These are phyloP conservation scores for Hemerocallis citrina DNA, from an alignment of 106 monocot genomes.

Conservation along the genomic window DNA sequence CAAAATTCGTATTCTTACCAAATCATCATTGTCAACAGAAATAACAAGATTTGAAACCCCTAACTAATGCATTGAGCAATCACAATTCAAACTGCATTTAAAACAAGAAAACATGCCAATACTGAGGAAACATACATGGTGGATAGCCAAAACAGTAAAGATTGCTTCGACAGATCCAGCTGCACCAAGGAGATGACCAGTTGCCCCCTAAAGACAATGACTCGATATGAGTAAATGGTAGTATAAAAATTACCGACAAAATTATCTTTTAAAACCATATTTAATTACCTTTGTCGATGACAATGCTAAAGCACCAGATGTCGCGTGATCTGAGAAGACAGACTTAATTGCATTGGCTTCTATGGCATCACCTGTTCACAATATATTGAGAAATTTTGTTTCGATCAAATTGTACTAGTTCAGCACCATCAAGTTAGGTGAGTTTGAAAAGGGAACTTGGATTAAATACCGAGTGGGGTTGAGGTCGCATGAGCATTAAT, in stretches of 20 bases:
- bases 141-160: constrained; percentile 70
- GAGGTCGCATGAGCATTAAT: constrained; percentile 99
- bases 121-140: constrained; percentile 46
- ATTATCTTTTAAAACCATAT: neutral
- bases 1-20: too few species aligned
- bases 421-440: neutral
- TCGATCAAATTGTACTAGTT: neutral
- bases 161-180: constrained; percentile 99
- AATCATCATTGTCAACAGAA: too few species aligned
- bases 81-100: too few species aligned
- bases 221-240: neutral
- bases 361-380: constrained; percentile 65
- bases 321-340: constrained; percentile 81
- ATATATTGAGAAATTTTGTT: neutral
- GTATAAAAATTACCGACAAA: neutral
- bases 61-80: too few species aligned
- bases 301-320: constrained; percentile 66
- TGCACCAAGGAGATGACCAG: constrained; percentile 95
- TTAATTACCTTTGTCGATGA: constrained; percentile 86
- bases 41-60: too few species aligned
- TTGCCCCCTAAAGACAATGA: constrained; percentile 60
- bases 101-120: neutral
- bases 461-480: constrained; percentile 83
- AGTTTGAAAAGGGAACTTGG: neutral
- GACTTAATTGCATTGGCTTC: constrained; percentile 83